These are phyloP conservation scores for Bauhinia variegata DNA, from an alignment of 306 rosid genomes.

Conservation along the genomic window DNA sequence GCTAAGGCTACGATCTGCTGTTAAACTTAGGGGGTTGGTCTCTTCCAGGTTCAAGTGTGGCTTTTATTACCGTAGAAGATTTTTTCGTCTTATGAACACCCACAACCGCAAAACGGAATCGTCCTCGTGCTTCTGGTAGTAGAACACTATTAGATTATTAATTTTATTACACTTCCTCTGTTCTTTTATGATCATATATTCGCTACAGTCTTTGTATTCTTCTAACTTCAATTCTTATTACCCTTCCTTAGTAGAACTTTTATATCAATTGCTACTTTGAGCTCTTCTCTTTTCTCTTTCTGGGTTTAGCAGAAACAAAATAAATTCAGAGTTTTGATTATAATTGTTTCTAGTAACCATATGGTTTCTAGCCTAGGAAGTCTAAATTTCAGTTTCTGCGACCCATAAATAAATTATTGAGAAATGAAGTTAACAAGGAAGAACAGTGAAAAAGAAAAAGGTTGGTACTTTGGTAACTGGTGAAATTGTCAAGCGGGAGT, in stretches of 20 bases:
- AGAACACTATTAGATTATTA: slow-evolving; percentile 3
- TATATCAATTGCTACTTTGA: background rate
- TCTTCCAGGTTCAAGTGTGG: slow-evolving; percentile 58
- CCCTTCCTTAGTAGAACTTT: background rate
- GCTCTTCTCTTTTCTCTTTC: slow-evolving; percentile 1
- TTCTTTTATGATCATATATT: background rate
- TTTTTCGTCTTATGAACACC: slow-evolving; percentile 45
- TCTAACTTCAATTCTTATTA: background rate
- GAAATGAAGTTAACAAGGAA: background rate
- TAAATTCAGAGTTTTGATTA: background rate
- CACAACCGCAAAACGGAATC: slow-evolving; percentile 37
- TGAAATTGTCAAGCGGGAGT: slow-evolving; percentile 18
- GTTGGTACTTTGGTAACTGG: too few relatives aligned
- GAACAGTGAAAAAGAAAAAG: background rate
- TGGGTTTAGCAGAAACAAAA: slow-evolving; percentile 10
- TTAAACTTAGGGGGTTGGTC: slow-evolving; percentile 40
- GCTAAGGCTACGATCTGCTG: slow-evolving; percentile 53
- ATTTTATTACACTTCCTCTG: background rate
- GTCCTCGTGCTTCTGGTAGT: slow-evolving; percentile 53
- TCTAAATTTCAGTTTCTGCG: background rate
- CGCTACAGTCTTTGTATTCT: background rate
- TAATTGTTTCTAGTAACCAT: background rate
- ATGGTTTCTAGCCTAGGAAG: too few relatives aligned
- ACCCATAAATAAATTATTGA: background rate
- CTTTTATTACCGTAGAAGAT: slow-evolving; percentile 58